Evolutionary conservation across 2,329 filamentous ascomycete genomes (phyloP), one percentile per base, ranked within the genome.

Genomic region (Blastomyces gilchristii): DNA sequence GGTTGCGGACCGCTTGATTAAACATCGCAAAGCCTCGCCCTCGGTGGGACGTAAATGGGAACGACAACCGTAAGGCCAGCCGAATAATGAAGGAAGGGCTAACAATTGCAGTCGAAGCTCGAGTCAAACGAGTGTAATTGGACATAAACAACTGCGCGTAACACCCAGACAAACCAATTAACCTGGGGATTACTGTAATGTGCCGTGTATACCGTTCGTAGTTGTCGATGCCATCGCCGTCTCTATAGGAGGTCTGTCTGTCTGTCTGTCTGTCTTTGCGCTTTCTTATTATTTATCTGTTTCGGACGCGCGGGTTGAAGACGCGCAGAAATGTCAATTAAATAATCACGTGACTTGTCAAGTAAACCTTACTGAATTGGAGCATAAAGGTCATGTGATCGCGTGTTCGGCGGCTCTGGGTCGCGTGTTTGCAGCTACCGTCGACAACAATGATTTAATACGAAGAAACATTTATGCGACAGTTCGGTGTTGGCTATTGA

Each of bases 1-100:
- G 74, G 45, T 75, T 72, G 60, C 74, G 71, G 8, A 77, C 70
- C n/a, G 75, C 76, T 65, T 75, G 77, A 52, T 73, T 73, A 61
- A 78, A 78, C 76, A 78, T 78, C 7, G 65, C 64, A 52, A 59
- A 31, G 22, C 22, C 7, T 59, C 41, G 57, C 43, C 25, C 25
- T 47, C 22, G 39, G 16, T 18, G 41, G 57, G 41, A 49, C 39
- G 39, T n/a, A 59, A 34, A 11, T 25, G 16, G n/a, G 14, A 1
- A 45, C 18, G 53, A 18, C 53, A 34, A 28, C 54, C 16, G 54
- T 39, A 37, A 43, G 41, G 37, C 37, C 57, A 49, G n/a, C 12
- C 39, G 57, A 37, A 31, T n/a, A 49, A 31, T 12, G 57, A 59
- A 28, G 11, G n/a, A 43, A 14, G 43, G 57, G 12, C 6, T 34